Conservation (phyloP, 305 asterid genomes). For the Fraxinus sp. region DNA sequence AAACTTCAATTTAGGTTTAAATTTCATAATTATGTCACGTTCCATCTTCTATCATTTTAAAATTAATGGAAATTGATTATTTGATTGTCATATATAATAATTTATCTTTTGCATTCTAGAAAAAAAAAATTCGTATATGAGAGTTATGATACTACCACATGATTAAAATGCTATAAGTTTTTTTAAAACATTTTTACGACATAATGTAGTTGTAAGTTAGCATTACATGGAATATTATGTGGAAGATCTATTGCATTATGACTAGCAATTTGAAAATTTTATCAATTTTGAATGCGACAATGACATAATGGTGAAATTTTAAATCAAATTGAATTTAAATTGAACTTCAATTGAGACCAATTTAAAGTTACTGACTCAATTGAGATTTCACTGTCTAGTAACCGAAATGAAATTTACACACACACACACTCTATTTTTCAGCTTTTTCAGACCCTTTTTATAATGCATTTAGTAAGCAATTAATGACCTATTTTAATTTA, state of each 20-base stretch:
- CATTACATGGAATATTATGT: not conserved
- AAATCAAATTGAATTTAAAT: not conserved
- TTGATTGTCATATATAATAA: not conserved
- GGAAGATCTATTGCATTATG: not conserved
- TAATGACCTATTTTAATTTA: not conserved
- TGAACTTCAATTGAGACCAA: not conserved
- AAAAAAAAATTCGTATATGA: not conserved
- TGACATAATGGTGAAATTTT: not conserved
- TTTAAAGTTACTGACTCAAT: not conserved
- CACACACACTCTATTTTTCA: not conserved
- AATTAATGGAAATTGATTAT: not conserved
- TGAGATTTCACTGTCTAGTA: not conserved
- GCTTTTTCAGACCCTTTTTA: not conserved
- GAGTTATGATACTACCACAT: not conserved
- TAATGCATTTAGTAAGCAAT: not conserved
- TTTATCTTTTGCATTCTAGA: not conserved
- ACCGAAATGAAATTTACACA: not conserved
- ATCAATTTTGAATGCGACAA: not conserved
- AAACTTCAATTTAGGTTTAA: not conserved
- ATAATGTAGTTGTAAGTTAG: not conserved
- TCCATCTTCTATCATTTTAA: not conserved
- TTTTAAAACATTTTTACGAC: not conserved
- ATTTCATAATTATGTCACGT: not conserved
- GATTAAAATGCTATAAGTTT: not conserved
- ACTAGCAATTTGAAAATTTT: not conserved